Percentiles rank a stretch among this genome's conserved stretches.
These are phyloP conservation scores for Mortierella sp. DNA, from an alignment of 371 early-diverging fungal genomes.

Conservation along the genomic window DNA sequence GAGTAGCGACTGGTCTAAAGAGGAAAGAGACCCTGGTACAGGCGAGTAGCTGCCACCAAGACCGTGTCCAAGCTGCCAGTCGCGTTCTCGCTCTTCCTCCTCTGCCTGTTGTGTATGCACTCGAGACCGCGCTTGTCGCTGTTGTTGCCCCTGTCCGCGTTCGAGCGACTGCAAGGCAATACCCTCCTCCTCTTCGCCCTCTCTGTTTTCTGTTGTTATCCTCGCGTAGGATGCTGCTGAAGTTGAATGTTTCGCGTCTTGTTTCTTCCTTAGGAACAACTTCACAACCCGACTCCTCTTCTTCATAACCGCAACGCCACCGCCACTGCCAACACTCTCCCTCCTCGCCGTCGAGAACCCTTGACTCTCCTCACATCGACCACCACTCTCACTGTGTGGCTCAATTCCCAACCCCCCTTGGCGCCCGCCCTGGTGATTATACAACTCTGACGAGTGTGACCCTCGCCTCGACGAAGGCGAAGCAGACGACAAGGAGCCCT, in stretches of 20 bases:
- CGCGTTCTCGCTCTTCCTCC: not conserved
- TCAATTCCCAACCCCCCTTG: not conserved
- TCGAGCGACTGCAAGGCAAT: slow-evolving; percentile 1
- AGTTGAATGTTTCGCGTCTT: not conserved
- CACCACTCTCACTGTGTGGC: not conserved
- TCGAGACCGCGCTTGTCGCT: not conserved
- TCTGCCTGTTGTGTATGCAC: not conserved
- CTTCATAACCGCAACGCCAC: not conserved
- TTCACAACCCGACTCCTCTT: slow-evolving; percentile 19
- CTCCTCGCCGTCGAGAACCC: slow-evolving; percentile 10
- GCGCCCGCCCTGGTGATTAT: not conserved
- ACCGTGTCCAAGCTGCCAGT: not conserved
- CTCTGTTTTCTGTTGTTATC: not conserved
- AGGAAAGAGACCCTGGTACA: not conserved
- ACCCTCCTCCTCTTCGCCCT: not conserved
- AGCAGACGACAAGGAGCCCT: too few relatives aligned
- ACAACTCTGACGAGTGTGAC: not conserved
- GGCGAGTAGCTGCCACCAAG: not conserved
- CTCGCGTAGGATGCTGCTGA: not conserved
- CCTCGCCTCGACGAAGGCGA: not conserved
- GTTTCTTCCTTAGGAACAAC: slow-evolving; percentile 11
- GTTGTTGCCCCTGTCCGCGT: slow-evolving; percentile 6
- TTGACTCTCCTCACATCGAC: not conserved
- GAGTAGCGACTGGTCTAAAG: not conserved
- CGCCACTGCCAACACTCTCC: not conserved